phyloP scores from a whole-genome alignment of 768 basidiomycete genomes.

The Suillus bovinus region DNA sequence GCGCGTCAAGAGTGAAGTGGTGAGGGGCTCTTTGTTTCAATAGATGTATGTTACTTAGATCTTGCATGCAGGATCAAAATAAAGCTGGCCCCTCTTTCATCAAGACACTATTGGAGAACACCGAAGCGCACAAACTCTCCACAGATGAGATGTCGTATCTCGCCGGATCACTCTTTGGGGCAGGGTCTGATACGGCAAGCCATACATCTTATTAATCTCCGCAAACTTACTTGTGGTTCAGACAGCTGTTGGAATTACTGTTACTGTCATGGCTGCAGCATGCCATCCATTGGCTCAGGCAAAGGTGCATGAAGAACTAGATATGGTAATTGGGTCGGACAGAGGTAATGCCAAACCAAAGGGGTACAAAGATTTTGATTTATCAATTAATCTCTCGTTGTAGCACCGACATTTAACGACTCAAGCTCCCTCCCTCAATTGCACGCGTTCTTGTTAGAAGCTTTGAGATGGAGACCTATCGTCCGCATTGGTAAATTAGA shows the following conservation, averaged over 20 bases:
- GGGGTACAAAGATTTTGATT: neutral
- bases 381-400: neutral
- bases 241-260: too few species aligned
- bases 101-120: conserved; percentile 51
- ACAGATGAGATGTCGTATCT: neutral
- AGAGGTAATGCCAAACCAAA: neutral
- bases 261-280: too few species aligned
- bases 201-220: too few species aligned
- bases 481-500: conserved; percentile 27
- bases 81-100: conserved; percentile 40
- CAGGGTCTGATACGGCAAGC: too few species aligned
- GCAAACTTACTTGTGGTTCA: too few species aligned
- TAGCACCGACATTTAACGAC: neutral
- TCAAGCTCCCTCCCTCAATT: conserved; percentile 8
- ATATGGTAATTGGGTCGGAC: too few species aligned
- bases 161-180: neutral
- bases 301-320: too few species aligned
- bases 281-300: too few species aligned
- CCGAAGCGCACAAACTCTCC: conserved; percentile 46
- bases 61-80: conserved; percentile 10
- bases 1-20: conserved; percentile 43
- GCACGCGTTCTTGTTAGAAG: too few species aligned
- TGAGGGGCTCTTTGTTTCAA: conserved; percentile 16
- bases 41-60: neutral
- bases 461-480: too few species aligned